These are phyloP conservation scores for Gastrolobium bilobum DNA, from an alignment of 306 rosid genomes.

Conservation along the genomic window DNA sequence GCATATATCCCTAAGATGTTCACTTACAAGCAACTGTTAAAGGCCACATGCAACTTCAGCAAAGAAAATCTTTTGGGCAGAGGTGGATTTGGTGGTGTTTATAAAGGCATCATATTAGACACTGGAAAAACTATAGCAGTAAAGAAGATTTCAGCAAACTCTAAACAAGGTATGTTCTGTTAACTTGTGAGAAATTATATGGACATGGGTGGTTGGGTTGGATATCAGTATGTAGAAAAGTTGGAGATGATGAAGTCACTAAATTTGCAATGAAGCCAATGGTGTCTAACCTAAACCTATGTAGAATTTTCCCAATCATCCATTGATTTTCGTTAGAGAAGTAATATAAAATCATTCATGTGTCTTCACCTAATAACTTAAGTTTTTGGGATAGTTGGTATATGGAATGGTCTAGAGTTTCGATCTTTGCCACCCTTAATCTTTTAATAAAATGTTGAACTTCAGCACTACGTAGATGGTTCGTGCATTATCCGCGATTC, in stretches of 20 bases:
- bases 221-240: background rate
- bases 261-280: background rate
- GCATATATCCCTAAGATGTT: slow-evolving; percentile 57
- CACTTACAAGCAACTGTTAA: slow-evolving; percentile 55
- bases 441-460: too few species aligned
- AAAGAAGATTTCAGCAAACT: slow-evolving; percentile 65
- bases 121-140: slow-evolving; percentile 58
- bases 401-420: too few species aligned
- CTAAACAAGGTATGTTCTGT: slow-evolving; percentile 62
- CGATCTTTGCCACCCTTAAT: too few species aligned
- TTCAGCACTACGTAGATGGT: too few species aligned
- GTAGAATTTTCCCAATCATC: background rate
- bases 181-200: background rate
- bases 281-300: background rate
- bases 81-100: slow-evolving; percentile 72
- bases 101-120: slow-evolving; percentile 55
- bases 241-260: background rate
- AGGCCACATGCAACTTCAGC: slow-evolving; percentile 61
- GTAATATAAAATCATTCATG: too few species aligned
- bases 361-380: too few species aligned
- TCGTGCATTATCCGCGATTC: too few species aligned
- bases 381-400: too few species aligned
- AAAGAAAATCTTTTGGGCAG: slow-evolving; percentile 61
- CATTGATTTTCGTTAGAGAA: background rate
- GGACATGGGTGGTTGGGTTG: background rate